Conservation (phyloP, 345 rosid genomes). For the Arabidopsis thaliana region DNA sequence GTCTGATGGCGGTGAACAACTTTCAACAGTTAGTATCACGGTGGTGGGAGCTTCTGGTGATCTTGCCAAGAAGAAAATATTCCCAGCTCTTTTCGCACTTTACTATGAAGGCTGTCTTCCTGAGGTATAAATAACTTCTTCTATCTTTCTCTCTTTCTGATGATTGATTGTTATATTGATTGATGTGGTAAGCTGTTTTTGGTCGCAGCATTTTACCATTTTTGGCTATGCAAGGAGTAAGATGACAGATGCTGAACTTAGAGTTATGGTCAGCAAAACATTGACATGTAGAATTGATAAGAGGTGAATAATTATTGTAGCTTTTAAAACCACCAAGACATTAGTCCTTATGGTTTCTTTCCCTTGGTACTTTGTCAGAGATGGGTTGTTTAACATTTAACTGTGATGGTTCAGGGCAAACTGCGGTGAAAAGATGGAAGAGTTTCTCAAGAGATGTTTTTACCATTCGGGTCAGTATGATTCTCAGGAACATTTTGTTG, state of each 20-base stretch:
- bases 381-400: constrained; percentile 16
- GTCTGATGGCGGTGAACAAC: constrained; percentile 45
- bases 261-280: constrained; percentile 94
- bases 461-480: constrained; percentile 97
- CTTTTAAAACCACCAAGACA: not conserved
- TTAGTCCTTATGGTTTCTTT: not conserved
- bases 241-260: constrained; percentile 92
- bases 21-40: constrained; percentile 84
- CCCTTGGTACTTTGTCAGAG: not conserved
- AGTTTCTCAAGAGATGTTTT: constrained; percentile 94
- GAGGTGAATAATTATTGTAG: constrained; percentile 58
- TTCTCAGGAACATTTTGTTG: constrained; percentile 77
- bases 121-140: constrained; percentile 51
- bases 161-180: constrained; percentile 22
- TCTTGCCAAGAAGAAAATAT: constrained; percentile 98
- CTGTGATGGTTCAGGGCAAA: constrained; percentile 65
- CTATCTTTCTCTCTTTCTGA: not conserved
- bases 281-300: constrained; percentile 95
- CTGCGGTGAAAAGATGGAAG: constrained; percentile 89
- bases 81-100: constrained; percentile 97
- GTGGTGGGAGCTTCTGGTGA: constrained; percentile 99
- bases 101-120: constrained; percentile 96
- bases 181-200: constrained; percentile 29
- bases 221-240: constrained; percentile 96
- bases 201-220: constrained; percentile 81